A percentile compares a stretch with the other conserved stretches of the same genome.
Evolutionary conservation across 352 stramenopile species (phyloP).

Genomic region (Pythium rhizo-oryzae): DNA sequence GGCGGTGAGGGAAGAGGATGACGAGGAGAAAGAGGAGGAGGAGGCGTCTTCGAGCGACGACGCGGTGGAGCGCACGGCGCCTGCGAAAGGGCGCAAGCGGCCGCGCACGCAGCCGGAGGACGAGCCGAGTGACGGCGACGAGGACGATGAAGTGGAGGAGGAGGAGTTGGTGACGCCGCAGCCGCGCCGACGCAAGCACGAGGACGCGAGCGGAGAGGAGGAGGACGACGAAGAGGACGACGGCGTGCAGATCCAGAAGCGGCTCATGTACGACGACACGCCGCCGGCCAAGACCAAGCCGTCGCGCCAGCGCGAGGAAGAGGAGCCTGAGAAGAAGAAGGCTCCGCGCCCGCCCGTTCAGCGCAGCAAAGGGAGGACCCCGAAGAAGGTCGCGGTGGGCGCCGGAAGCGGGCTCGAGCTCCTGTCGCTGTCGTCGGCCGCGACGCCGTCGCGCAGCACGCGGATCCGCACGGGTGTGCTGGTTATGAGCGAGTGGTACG

Average conservation of each 20-base stretch:
- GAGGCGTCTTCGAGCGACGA: too few relatives aligned
- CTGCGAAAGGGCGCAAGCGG: slow-evolving; percentile 11
- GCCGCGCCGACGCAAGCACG: not conserved
- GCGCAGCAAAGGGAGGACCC: not conserved
- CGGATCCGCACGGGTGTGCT: slow-evolving; percentile 23
- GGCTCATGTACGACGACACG: slow-evolving; percentile 29
- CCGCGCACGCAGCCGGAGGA: slow-evolving; percentile 3
- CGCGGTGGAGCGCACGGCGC: too few relatives aligned
- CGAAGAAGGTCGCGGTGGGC: not conserved
- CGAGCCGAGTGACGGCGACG: slow-evolving; percentile 2
- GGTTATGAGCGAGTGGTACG: slow-evolving; percentile 36
- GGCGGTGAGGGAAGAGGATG: too few relatives aligned
- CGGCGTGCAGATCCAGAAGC: slow-evolving; percentile 25
- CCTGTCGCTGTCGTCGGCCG: slow-evolving; percentile 12
- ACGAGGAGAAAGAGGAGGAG: too few relatives aligned
- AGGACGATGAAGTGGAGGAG: slow-evolving; percentile 1
- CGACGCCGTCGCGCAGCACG: slow-evolving; percentile 18
- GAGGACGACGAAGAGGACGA: slow-evolving; percentile 10
- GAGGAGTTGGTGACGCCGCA: slow-evolving; percentile 18
- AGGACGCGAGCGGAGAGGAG: not conserved
- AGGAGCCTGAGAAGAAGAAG: not conserved
- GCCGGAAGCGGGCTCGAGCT: slow-evolving; percentile 11
- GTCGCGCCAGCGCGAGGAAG: not conserved
- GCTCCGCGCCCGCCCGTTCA: not conserved
- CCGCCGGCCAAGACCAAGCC: slow-evolving; percentile 20